Conservation (phyloP, 2,329 filamentous ascomycete species). For the Chaetomium sp. region DNA sequence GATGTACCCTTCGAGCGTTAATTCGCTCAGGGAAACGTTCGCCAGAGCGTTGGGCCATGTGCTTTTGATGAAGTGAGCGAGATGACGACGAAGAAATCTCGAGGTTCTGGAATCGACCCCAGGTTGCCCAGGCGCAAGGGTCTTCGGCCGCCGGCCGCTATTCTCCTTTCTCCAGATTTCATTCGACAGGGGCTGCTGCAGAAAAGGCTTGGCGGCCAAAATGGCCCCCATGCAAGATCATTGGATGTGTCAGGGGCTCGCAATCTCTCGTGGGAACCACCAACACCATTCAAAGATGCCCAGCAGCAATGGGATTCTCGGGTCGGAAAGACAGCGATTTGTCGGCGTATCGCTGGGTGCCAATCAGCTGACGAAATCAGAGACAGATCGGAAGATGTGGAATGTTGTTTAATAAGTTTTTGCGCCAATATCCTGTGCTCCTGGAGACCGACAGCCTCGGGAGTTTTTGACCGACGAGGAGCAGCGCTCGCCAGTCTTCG, state of each 20-base stretch:
- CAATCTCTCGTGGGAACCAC: slow-evolving; percentile 11
- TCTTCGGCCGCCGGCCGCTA: background rate
- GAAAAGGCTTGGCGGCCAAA: slow-evolving; percentile 7
- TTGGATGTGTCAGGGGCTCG: slow-evolving; percentile 19
- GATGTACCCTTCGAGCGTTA: background rate
- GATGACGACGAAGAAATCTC: background rate
- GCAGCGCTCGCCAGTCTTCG: too few relatives aligned
- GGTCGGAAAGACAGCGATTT: slow-evolving; percentile 15
- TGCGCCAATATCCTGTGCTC: too few relatives aligned
- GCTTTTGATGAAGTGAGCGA: slow-evolving; percentile 1
- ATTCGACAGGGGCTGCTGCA: background rate
- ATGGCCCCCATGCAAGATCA: slow-evolving; percentile 9
- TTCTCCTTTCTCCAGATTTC: background rate
- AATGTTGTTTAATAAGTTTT: background rate
- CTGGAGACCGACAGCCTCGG: too few relatives aligned
- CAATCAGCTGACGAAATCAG: slow-evolving; percentile 1
- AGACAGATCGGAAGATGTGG: background rate
- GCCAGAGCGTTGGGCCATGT: background rate
- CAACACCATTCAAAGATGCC: slow-evolving; percentile 10
- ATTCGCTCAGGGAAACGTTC: background rate
- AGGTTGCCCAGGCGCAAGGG: background rate
- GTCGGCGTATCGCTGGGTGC: slow-evolving; percentile 1
- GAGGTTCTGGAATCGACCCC: slow-evolving; percentile 11
- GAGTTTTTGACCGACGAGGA: too few relatives aligned
- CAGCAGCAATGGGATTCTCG: slow-evolving; percentile 13